Evolutionary conservation across 2,329 filamentous ascomycete genomes (phyloP).

Genomic region (Pseudogymnoascus sp.): DNA sequence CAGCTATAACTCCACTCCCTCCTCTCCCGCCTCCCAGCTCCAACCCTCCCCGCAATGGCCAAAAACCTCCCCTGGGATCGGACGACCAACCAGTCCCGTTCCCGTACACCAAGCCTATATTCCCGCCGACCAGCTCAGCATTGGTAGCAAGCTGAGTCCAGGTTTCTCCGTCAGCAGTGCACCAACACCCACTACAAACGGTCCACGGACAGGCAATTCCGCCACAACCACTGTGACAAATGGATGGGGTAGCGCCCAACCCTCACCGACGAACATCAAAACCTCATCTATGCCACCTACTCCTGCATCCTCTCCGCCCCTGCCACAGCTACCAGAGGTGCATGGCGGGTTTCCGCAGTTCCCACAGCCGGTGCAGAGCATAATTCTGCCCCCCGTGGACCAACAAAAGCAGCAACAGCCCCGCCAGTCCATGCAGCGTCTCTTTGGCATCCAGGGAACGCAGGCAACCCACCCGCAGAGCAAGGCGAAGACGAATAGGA

Average conservation of each 20-base stretch:
- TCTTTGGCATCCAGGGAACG: not conserved
- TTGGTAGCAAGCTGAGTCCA: constrained; percentile 1
- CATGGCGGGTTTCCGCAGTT: not conserved
- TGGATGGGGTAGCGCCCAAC: not conserved
- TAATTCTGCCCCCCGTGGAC: not conserved
- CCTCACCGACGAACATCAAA: not conserved
- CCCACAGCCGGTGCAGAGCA: not conserved
- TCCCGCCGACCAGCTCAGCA: not conserved
- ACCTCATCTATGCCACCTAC: not conserved
- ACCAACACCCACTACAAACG: not conserved
- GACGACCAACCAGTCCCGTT: not conserved
- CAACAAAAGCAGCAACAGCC: not conserved
- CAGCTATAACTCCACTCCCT: not conserved
- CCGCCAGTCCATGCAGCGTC: not conserved
- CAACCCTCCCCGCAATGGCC: constrained; percentile 3
- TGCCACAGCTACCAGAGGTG: not conserved
- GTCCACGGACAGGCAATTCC: not conserved
- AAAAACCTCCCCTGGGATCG: not conserved
- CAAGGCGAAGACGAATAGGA: not conserved
- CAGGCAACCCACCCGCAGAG: constrained; percentile 1
- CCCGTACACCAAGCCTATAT: constrained; percentile 6
- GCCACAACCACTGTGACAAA: not conserved
- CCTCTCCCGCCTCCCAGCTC: not conserved
- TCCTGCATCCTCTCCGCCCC: not conserved
- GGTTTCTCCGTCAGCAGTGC: not conserved